Evolutionary conservation across 768 basidiomycete species (phyloP), one percentile per base, ranked within the genome.

Genomic region (Auricularia auricula-judae): DNA sequence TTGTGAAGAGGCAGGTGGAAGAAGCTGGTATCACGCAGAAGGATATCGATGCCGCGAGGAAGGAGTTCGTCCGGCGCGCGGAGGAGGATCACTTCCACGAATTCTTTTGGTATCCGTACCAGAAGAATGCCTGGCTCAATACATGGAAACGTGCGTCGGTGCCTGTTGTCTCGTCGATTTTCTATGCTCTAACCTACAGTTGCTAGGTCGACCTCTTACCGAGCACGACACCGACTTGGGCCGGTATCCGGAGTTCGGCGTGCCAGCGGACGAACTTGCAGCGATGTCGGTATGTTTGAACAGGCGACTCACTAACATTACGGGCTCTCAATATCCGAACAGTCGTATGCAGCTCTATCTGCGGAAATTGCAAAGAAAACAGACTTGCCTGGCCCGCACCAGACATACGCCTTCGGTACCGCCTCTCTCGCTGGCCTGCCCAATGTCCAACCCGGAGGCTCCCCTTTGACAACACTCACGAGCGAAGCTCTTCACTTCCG

Each of bases 91-190:
- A 67, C 53, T 63, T 62, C 42, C 64, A 65, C 53, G 66, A 67
- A 62, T 67, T 36, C 36, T 67, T 67, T 47, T 67, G 66, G 66
- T 67, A 63, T 43, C 66, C 66, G 10, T 67, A 65, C 42, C 65
- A 67, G 65, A 63, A 62, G 21, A 62, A 65, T 39, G 63, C 64
- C 12, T 67, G 66, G 66, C 62, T 67, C 10, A 67, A 67, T 34
- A 65, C 65, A 16, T 67, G 66, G 66, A 63, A 65, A 61, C 64
- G 64, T 65, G n/a, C 21, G 64, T 43, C 16, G 12, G 23, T 36
- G 5, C n/a, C 18, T 39, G 18, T 59, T 12, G 54, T 14, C 54
- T 29, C 29, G 29, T 29, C 29, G 29, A 29, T 29, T 29, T 29
- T 2, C 2, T 29, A 29, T 29, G 29, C 3, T 29, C 29, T 29